phyloP scores from a whole-genome alignment of 148 eudicot genomes.

The Chenopodium suecicum region DNA sequence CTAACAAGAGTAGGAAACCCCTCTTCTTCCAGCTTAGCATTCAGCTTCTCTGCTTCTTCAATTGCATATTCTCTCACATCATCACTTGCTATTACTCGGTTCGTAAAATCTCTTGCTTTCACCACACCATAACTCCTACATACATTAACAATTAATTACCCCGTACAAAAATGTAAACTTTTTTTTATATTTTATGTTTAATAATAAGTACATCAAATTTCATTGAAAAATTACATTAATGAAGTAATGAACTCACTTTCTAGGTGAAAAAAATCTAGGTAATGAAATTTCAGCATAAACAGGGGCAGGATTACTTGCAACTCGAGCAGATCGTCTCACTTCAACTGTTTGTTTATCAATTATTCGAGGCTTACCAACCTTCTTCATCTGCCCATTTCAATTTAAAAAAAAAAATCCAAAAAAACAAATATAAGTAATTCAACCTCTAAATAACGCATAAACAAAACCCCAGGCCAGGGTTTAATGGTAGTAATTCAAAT shows the following conservation, averaged over 20 bases:
- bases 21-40: slow-evolving; percentile 35
- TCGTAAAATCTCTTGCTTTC: slow-evolving; percentile 47
- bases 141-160: background rate
- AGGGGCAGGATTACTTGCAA: slow-evolving; percentile 62
- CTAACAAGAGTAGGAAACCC: slow-evolving; percentile 50
- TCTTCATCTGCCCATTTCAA: slow-evolving; percentile 49
- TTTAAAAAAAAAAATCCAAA: too few species aligned
- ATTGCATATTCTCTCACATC: slow-evolving; percentile 48
- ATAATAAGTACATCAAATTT: too few species aligned
- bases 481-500: too few species aligned
- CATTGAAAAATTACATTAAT: too few species aligned
- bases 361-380: slow-evolving; percentile 43
- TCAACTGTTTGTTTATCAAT: slow-evolving; percentile 49
- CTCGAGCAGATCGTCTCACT: slow-evolving; percentile 75
- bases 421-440: too few species aligned
- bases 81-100: slow-evolving; percentile 57
- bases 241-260: slow-evolving; percentile 9
- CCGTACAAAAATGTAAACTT: background rate
- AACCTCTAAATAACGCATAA: too few species aligned
- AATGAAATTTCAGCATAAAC: slow-evolving; percentile 42
- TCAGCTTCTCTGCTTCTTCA: slow-evolving; percentile 57
- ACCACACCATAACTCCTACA: slow-evolving; percentile 33
- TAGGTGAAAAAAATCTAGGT: slow-evolving; percentile 20
- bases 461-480: too few species aligned
- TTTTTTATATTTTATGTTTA: too few species aligned